Evolutionary conservation across 202 grass and related monocot species (phyloP).

Genomic region (Schoenoplectus tabernaemontani): DNA sequence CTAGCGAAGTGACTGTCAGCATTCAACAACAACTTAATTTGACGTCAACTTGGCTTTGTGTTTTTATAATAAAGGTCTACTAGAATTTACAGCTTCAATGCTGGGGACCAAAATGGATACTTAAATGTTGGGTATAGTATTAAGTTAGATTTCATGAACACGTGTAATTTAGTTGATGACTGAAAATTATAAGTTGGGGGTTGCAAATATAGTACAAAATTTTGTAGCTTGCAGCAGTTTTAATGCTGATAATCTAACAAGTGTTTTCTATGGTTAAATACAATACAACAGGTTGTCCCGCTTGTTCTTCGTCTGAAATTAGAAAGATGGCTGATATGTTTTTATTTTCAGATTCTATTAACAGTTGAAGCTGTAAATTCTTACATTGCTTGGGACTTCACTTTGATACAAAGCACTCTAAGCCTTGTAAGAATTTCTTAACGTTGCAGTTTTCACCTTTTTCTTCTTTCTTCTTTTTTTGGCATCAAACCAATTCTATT

Average conservation of each 20-base stretch:
- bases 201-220: neutral
- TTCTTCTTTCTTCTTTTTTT: neutral
- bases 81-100: neutral
- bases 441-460: neutral
- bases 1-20: neutral
- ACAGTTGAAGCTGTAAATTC: constrained; percentile 86
- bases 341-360: constrained; percentile 72
- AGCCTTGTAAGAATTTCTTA: constrained; percentile 36
- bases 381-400: constrained; percentile 99
- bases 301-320: neutral
- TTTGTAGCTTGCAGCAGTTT: neutral
- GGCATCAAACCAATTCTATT: neutral
- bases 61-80: neutral
- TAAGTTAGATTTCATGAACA: neutral
- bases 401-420: constrained; percentile 75
- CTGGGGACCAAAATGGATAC: neutral
- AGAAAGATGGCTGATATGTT: neutral
- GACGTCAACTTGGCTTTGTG: neutral
- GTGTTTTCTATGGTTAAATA: neutral
- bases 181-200: neutral
- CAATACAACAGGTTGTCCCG: neutral
- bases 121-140: neutral
- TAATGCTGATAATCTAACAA: neutral
- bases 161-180: neutral
- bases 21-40: neutral